Percentiles rank a stretch among this genome's conserved stretches.
phyloP scores from a whole-genome alignment of 768 basidiomycete genomes.

The Zangia roseola region DNA sequence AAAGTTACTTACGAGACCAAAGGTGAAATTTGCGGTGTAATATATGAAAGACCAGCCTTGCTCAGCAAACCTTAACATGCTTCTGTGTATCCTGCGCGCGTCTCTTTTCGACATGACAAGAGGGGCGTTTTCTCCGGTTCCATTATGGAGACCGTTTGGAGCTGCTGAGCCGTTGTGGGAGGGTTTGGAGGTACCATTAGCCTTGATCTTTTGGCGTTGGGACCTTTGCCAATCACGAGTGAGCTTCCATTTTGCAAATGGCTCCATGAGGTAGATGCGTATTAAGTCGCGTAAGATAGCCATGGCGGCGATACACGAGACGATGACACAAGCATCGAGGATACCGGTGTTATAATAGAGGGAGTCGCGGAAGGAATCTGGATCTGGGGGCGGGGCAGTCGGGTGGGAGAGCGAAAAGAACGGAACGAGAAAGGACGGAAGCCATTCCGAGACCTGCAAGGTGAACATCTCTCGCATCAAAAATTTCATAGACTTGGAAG shows the following conservation, averaged over 20 bases:
- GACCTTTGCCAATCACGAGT: constrained; percentile 45
- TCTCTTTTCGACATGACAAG: constrained; percentile 42
- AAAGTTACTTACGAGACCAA: constrained; percentile 73
- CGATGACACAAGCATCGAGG: constrained; percentile 74
- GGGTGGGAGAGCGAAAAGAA: constrained; percentile 78
- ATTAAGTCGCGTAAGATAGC: constrained; percentile 80
- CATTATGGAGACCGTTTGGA: constrained; percentile 33
- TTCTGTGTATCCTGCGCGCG: constrained; percentile 60
- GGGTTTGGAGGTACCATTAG: constrained; percentile 27
- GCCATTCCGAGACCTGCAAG: constrained; percentile 36
- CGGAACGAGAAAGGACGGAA: constrained; percentile 56
- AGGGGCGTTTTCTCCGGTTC: constrained; percentile 22
- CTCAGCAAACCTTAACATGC: constrained; percentile 87
- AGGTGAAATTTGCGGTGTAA: constrained; percentile 69
- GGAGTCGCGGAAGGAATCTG: constrained; percentile 74
- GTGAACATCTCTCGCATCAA: constrained; percentile 40
- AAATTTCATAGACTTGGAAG: constrained; percentile 33
- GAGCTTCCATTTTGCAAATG: constrained; percentile 79
- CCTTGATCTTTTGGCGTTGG: constrained; percentile 17
- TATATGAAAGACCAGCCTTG: constrained; percentile 91
- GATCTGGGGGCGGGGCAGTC: constrained; percentile 47
- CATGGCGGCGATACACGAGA: constrained; percentile 83
- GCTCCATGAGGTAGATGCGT: constrained; percentile 73
- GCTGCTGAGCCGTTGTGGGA: constrained; percentile 20
- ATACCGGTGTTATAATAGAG: constrained; percentile 71